Base-by-base conservation (phyloP, 2,329 filamentous ascomycete genomes). In the Clonostachys rhizophaga region DNA sequence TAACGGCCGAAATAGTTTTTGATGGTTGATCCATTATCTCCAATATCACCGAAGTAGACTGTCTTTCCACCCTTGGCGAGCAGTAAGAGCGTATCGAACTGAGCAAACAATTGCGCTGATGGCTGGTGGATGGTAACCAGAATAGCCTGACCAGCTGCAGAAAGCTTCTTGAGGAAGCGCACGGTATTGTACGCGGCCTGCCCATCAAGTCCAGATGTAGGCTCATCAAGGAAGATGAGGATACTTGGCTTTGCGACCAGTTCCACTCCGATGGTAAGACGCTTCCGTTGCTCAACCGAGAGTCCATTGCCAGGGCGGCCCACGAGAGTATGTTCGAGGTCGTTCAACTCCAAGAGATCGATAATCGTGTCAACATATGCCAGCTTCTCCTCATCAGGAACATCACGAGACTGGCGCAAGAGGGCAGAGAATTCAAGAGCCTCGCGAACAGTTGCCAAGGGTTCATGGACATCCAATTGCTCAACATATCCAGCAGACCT, bases 331-430 rank as follows among this genome's bases (percentile, higher is more conserved):
- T 78, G 67, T 3, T 66, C 69, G 5, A 76, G 58, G 16, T 74
- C 68, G 40, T 70, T 63, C 5, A 79, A 65, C 49, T 77, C 74
- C 1, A 79, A 57, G 1, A 78, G 64, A 55, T 89, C 86, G 56
- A 92, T 88, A 36, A 92, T 86, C 49, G 87, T 86, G 43, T 89
- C 79, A 10, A 91, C 88, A 53, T 91, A 92, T 5, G 76, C 78
- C 2, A 89, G 66, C 65, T 91, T 92, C 57, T 91, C 87, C 46
- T 79, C 68, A 1, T 76, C 75, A 1, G 84, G 68, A 3, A 81
- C 76, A 24, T 83, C 72, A 11, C 79, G 79, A 20, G 82, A 82
- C 59, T 92, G 89, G 46, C 88, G 80, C 12, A 92, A 76, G 2
- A 88, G 65, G 4, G 88, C 88, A 44, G 81, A 87, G 59, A 92